A percentile compares a stretch with the other conserved stretches of the same genome.
Evolutionary conservation across 768 basidiomycete genomes (phyloP).

Genomic region (Boletus insuetus): DNA sequence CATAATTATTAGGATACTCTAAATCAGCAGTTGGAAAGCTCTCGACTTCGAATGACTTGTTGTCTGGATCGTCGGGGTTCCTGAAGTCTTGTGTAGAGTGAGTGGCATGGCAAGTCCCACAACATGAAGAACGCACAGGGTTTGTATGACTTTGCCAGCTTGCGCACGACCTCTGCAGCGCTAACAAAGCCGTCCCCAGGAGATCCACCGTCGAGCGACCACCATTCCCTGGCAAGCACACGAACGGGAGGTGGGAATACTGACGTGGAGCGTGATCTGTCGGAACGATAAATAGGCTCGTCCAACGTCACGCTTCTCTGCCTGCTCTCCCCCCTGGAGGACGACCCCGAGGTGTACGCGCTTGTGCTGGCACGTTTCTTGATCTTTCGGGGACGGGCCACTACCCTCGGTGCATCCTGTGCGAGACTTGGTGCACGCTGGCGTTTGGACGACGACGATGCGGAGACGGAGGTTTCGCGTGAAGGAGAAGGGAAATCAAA

Average conservation of each 20-base stretch:
- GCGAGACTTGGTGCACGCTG: constrained; percentile 14
- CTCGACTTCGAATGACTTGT: constrained; percentile 62
- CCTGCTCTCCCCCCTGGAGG: constrained; percentile 46
- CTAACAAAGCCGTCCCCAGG: constrained; percentile 54
- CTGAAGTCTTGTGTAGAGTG: constrained; percentile 54
- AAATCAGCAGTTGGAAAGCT: constrained; percentile 66
- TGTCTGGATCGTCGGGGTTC: constrained; percentile 60
- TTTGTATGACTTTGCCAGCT: constrained; percentile 66
- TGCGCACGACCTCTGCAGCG: constrained; percentile 61
- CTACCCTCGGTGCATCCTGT: neutral
- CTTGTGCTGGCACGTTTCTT: constrained; percentile 24
- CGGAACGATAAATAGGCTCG: constrained; percentile 52
- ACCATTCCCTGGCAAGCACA: constrained; percentile 37
- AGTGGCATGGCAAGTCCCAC: constrained; percentile 1
- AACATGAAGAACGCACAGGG: constrained; percentile 46
- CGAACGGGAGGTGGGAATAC: constrained; percentile 35
- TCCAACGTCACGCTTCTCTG: constrained; percentile 40
- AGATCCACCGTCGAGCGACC: constrained; percentile 52
- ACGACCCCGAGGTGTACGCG: constrained; percentile 31
- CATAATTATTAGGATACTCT: constrained; percentile 73
- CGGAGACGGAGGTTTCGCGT: constrained; percentile 20
- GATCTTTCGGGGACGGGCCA: constrained; percentile 18
- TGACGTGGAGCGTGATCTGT: constrained; percentile 67
- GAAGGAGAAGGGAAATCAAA: constrained; percentile 13
- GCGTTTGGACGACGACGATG: constrained; percentile 27